Base-by-base conservation (phyloP, 2,329 filamentous ascomycete genomes). In the Aspergillus sp. region DNA sequence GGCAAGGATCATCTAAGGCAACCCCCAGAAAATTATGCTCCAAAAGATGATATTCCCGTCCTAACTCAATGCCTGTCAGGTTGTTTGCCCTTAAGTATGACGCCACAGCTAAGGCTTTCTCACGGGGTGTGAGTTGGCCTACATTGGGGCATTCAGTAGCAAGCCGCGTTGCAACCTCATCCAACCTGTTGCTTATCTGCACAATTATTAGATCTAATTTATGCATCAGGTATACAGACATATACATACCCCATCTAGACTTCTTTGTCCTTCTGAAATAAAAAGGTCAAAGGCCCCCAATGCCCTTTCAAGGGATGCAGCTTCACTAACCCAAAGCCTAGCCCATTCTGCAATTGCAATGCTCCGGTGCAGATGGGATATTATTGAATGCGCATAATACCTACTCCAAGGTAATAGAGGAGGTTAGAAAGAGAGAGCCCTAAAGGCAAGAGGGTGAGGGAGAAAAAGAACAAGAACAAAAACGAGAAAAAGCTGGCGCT, bases 221-320 rank as follows among this genome's bases (percentile, higher is more conserved):
- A 41, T n/a, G 29, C n/a, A n/a, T 19, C 9, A 44, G 10, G 10
- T 10, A 3, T 34, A 8, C 7, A 12, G 19, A 19, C 8, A 34
- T 7, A 19, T 10, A 53, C 77, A 48, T 68, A 85, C 84, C 69
- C 88, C 81, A 47, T 85, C 77, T 44, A 91, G 68, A 60, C 94
- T 88, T n/a, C 84, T 82, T 29, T 76, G 74, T 12, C 81, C 77
- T 53, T 85, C 81, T 29, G 91, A 72, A 41, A 94, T 81, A 66
- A 97, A 97, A 67, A 97, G 78, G 65, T 97, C 93, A 64, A 94
- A 94, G 9, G 85, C 85, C 19, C 83, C 85, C 10, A 97, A 71
- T 1, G 85, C 85, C 48, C 79, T 77, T 62, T 95, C 90, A 19
- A 95, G 73, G 5, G 79, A 64, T 26, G 81, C 71, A 45, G 72